Evolutionary conservation across 1,139 yeast species (phyloP).

Genomic region (Kluyveromyces marxianus): DNA sequence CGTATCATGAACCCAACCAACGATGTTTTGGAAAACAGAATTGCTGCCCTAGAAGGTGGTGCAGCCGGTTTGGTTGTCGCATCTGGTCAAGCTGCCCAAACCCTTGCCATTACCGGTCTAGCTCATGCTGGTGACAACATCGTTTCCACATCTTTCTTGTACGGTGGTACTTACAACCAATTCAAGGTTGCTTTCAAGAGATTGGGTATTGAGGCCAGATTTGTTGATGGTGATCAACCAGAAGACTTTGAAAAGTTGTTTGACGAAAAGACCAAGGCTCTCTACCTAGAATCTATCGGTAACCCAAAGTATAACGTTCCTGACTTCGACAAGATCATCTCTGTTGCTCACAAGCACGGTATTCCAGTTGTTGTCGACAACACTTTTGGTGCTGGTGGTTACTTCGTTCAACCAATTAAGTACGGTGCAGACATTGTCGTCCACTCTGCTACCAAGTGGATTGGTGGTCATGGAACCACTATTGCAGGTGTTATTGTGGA

Average conservation of each 20-base stretch:
- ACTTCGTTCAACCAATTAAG: conserved; percentile 72
- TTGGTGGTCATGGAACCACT: conserved; percentile 96
- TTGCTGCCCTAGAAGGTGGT: conserved; percentile 91
- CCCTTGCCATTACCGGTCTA: conserved; percentile 72
- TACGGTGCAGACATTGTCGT: conserved; percentile 81
- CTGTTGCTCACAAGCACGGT: conserved; percentile 80
- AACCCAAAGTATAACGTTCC: conserved; percentile 93
- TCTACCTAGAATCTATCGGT: conserved; percentile 86
- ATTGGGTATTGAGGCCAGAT: conserved; percentile 76
- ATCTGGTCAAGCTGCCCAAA: conserved; percentile 95
- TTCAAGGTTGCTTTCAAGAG: conserved; percentile 87
- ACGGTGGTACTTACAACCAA: conserved; percentile 96
- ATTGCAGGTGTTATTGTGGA: conserved; percentile 89
- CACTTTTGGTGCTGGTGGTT: conserved; percentile 98
- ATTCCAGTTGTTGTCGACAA: conserved; percentile 91
- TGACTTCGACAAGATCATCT: conserved; percentile 71
- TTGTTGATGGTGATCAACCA: conserved; percentile 69
- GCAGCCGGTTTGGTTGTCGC: conserved; percentile 84
- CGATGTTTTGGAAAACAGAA: conserved; percentile 82
- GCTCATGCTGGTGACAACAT: conserved; percentile 89
- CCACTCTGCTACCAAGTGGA: conserved; percentile 97
- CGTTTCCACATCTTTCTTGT: conserved; percentile 77
- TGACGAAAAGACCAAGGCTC: conserved; percentile 82
- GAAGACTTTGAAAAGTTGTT: conserved; percentile 66
- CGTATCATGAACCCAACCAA: conserved; percentile 90